Base-by-base conservation (phyloP, 495 filamentous ascomycete species). In the Aspergillus haitiensis region DNA sequence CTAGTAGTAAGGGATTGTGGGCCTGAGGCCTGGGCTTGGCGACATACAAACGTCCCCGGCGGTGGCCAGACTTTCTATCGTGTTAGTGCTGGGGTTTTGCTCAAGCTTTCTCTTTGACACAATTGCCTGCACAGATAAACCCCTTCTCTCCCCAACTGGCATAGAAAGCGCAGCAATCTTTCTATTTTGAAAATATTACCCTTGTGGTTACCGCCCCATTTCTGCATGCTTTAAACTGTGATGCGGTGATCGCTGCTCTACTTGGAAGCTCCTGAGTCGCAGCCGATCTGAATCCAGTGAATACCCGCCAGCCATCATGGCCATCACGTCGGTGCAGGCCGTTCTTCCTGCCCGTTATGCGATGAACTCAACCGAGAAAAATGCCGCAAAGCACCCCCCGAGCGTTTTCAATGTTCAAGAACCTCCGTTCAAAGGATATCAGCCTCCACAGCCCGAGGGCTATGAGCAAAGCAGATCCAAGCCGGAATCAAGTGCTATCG, bases 351-450 rank as follows among this genome's bases (percentile, higher is more conserved):
- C 65, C 57, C 74, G 72, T 33, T 61, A 64, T 47, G 56, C 70
- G 16, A 61, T 72, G 53, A 72, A 66, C 63, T 55, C 72, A 6
- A 54, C 67, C 31, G 75, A 77, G 49, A 72, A 67, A 58, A 65
- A 65, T 12, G 66, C 69, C 13, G 68, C 79, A 33, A 84, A 83
- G 63, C 77, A 82, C 37, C 71, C 78, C 27, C 76, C 82, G 15
- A 72, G 75, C 44, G 70, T 81, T 36, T 83, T 80, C 68, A 66
- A 68, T 45, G 83, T 86, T 56, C 82, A 82, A 66, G 92, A 97
- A 64, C 87, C 85, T 40, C 88, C 86, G 34, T 96, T 94, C 73
- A 87, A 88, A 65, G 86, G 88, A 59, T 88, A 85, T 61, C 76
- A 86, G 21, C 74, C 86, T 48, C 81, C 86, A 5, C 87, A 91